Evolutionary conservation across 2,329 filamentous ascomycete genomes (phyloP), one percentile per base, ranked within the genome.

Genomic region (Zopfia rhizophila): DNA sequence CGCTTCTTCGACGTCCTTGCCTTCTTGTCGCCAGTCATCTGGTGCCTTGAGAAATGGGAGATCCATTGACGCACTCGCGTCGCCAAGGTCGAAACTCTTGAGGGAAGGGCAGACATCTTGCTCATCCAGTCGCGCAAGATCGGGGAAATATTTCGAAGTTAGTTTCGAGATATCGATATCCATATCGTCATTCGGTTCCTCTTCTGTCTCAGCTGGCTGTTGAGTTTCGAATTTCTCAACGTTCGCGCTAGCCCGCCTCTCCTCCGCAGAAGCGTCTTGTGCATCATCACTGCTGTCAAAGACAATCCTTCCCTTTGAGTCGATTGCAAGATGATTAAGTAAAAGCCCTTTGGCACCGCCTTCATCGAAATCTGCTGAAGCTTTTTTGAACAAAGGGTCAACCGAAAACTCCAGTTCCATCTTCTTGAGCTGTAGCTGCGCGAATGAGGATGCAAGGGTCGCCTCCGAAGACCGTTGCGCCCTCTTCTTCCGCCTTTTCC

Each of bases 361-460:
- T 75, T 99, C 94, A 67, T 99, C 94, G 57, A 99, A 99, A 75
- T 99, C 94, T 30, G 94, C 94, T 5, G 93, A 96, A 1, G 93
- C 93, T 68, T 99, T 99, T 68, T 99, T 99, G 82, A 99, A 99
- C n/a, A 99, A 76, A 2, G 94, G 94, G 66, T 99, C 94, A 4
- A 99, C 93, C 0, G 92, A 87, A 57, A 99, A 97, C 65, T 99
- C 94, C 31, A 97, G 82, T 61, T 99, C 94, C 64, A 99, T 92
- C 73, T 97, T 99, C 75, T 99, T 99, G 60, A 97, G 80, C 68
- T 96, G 91, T 42, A 99, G 70, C 13, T 92, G 87, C 29, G 88
- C 84, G 70, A 97, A 97, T 0, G 90, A 94, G 0, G 90, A 87
- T 3, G 90, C 94, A 5, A 99, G 79, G 0, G 94, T 99, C n/a